Evolutionary conservation across 2,329 filamentous ascomycete genomes (phyloP).

Genomic region (Cercospora berteroae): DNA sequence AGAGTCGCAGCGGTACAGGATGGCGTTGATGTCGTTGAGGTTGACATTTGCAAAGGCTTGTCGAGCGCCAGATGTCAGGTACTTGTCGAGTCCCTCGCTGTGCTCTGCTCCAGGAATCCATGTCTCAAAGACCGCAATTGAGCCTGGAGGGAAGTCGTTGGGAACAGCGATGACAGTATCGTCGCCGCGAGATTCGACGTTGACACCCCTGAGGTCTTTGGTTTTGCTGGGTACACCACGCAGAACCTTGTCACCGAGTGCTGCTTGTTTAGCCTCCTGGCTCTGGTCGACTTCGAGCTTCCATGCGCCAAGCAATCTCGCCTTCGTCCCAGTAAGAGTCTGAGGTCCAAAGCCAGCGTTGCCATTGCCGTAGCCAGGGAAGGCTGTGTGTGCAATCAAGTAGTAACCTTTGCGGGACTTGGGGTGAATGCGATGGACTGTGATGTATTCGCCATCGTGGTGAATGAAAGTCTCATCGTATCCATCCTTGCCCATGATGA

Average conservation of each 20-base stretch:
- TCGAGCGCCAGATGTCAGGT: conserved; percentile 76
- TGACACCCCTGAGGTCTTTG: conserved; percentile 69
- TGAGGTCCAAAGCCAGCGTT: conserved; percentile 79
- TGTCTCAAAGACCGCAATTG: conserved; percentile 92
- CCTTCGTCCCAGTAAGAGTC: conserved; percentile 77
- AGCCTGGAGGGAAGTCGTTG: conserved; percentile 84
- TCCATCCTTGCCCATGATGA: conserved; percentile 88
- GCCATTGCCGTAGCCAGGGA: conserved; percentile 82
- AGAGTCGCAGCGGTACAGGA: conserved; percentile 86
- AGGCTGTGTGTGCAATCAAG: conserved; percentile 92
- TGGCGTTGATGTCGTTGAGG: conserved; percentile 83
- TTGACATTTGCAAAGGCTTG: conserved; percentile 72
- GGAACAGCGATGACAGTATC: conserved; percentile 78
- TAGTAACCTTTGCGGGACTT: conserved; percentile 92
- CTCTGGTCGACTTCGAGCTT: conserved; percentile 83
- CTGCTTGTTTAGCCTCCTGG: conserved; percentile 64
- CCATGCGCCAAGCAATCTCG: conserved; percentile 85
- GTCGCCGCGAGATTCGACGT: conserved; percentile 67
- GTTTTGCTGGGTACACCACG: conserved; percentile 82
- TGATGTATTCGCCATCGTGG: conserved; percentile 94
- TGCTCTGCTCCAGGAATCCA: conserved; percentile 90
- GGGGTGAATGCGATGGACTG: conserved; percentile 91
- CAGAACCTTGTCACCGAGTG: conserved; percentile 68
- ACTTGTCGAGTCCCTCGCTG: conserved; percentile 77
- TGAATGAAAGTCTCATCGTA: conserved; percentile 96